Evolutionary conservation across 2,329 filamentous ascomycete genomes (phyloP), one percentile per base, ranked within the genome.

Genomic region (Apiospora sp.): DNA sequence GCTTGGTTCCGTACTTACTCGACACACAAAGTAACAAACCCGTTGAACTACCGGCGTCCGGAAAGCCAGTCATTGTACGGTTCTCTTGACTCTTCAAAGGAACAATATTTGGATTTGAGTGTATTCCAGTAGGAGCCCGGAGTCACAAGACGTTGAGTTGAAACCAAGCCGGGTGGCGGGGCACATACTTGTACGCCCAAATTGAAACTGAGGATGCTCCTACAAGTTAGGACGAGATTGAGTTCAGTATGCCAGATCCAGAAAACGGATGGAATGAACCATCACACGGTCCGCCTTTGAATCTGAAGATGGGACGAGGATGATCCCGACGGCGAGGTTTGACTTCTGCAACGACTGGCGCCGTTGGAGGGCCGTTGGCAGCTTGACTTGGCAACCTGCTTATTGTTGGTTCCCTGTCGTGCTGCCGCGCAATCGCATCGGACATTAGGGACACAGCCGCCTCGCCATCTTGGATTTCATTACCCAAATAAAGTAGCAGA

Each of bases 271-370:
- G 27, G 34, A 61, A 14, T 58, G 27, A 58, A 16, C 34, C 22
- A 37, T 22, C 58, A 41, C 58, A 6, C 58, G 58, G 58, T 3
- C 58, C 58, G 58, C 12, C n/a, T 7, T 41, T n/a, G 19, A 41
- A 64, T 34, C 41, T n/a, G 34, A 64, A 24, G 8, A 64, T 41
- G 58, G 58, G 58, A 64, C 58, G 58, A 64, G 34, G 58, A 41
- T 64, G 58, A 64, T 64, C 30, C 58, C 58, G 58, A 64, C 30
- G 58, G 41, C 41, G 34, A 64, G 58, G 58, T 41, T 64, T 64
- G 58, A 41, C 34, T 64, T 19, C 7, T 13, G 16, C 30, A 19
- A 64, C 37, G n/a, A 34, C 14, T 4, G 8, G 12, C 27, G 22
- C 49, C 49, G 30, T 64, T 64, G 22, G 54, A 41, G 22, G 46